phyloP scores from a whole-genome alignment of 495 filamentous ascomycete species.

The Corynascus novoguineensis region DNA sequence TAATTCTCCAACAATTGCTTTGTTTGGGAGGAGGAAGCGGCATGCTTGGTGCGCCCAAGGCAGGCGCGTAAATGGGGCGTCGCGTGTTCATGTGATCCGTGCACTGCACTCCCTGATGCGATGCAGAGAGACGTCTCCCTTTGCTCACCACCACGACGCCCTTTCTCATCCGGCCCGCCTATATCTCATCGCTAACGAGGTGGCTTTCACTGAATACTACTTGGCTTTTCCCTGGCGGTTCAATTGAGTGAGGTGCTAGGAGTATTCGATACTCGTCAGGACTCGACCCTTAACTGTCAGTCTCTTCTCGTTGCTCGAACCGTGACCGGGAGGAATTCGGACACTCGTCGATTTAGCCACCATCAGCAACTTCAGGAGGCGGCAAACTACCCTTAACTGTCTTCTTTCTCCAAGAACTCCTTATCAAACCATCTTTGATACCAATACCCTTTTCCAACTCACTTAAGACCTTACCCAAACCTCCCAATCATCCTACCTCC shows the following conservation, averaged over 20 bases:
- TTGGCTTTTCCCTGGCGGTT: neutral
- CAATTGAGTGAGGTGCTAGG: neutral
- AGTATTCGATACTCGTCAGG: neutral
- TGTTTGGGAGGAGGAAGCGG: too few species aligned
- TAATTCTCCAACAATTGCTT: neutral
- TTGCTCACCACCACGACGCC: neutral
- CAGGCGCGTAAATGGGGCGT: neutral
- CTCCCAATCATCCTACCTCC: neutral
- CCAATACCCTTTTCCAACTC: neutral
- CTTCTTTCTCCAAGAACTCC: neutral
- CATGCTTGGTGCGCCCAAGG: neutral
- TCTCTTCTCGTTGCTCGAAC: neutral
- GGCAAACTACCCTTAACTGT: neutral
- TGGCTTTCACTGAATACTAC: neutral
- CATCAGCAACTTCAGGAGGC: neutral
- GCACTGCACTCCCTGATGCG: neutral
- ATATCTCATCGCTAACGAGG: neutral
- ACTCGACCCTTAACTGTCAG: neutral
- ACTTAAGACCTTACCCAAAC: neutral
- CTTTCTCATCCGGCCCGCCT: neutral
- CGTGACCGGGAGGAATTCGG: neutral
- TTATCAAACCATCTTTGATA: neutral
- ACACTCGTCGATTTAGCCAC: neutral
- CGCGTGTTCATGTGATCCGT: conserved; percentile 30
- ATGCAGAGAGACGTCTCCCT: neutral